Conservation (phyloP, 1,139 yeast species). For the Martiniozyma asiatica region DNA sequence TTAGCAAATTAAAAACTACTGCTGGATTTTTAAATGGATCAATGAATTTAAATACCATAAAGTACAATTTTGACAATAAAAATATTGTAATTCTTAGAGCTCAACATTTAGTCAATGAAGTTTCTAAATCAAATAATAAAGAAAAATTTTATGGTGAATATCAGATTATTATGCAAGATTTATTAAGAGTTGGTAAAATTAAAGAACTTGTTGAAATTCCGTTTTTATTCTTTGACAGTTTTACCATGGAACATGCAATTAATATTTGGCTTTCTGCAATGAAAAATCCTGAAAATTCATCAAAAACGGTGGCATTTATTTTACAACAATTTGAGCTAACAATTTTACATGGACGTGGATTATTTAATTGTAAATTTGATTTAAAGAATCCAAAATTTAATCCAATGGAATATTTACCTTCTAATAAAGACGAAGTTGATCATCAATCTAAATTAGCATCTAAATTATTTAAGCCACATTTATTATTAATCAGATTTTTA, state of each 20-base stretch:
- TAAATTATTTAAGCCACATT: slow-evolving; percentile 60
- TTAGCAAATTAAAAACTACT: slow-evolving; percentile 37
- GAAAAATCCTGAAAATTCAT: slow-evolving; percentile 50
- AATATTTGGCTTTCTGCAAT: slow-evolving; percentile 74
- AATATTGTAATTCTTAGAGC: no score
- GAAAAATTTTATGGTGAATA: slow-evolving; percentile 25
- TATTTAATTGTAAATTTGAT: slow-evolving; percentile 54
- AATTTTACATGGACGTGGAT: slow-evolving; percentile 47
- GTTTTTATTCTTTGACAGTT: slow-evolving; percentile 49
- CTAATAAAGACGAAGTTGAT: slow-evolving; percentile 52
- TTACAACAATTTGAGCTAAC: slow-evolving; percentile 57
- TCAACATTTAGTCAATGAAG: no score
- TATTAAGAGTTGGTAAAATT: no score
- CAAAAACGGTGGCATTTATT: slow-evolving; percentile 58
- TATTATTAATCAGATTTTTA: slow-evolving; percentile 54
- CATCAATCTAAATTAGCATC: slow-evolving; percentile 38
- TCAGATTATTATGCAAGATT: no score
- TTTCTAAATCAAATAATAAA: no score
- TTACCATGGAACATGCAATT: slow-evolving; percentile 54
- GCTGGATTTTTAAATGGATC: slow-evolving; percentile 72
- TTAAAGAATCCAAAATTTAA: slow-evolving; percentile 50
- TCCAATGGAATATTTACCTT: slow-evolving; percentile 84
- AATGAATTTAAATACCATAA: slow-evolving; percentile 5
- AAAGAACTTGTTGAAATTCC: slow-evolving; percentile 61
- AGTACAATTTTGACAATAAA: slow-evolving; percentile 4